These are phyloP conservation scores for Fusarium cicatricum DNA, from an alignment of 2,329 filamentous ascomycete genomes.

Conservation along the genomic window DNA sequence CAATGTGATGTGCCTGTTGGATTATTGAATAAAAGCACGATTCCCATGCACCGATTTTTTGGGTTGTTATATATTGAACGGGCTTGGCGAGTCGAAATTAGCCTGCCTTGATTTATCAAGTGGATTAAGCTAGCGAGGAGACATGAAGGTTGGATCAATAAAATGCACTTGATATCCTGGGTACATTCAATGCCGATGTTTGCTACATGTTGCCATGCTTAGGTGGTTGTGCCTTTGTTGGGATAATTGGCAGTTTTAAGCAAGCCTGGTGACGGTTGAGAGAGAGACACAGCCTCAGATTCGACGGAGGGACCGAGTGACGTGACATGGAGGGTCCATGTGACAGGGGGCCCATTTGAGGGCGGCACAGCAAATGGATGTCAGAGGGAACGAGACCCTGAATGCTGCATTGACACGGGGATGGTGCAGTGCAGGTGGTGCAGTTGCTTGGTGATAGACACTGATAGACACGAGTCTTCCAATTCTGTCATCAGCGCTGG, in stretches of 20 bases:
- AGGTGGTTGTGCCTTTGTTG: no score
- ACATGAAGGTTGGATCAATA: not conserved
- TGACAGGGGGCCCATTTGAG: not conserved
- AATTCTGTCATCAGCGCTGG: no score
- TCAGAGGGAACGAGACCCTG: no score
- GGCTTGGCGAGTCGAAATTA: not conserved
- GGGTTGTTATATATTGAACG: no score
- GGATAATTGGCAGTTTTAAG: not conserved
- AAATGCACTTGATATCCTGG: not conserved
- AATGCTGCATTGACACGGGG: constrained; percentile 1
- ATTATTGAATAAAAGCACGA: not conserved
- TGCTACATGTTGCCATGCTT: not conserved
- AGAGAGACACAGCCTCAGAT: constrained; percentile 25
- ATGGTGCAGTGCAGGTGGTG: no score
- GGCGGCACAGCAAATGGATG: no score
- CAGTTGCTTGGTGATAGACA: no score
- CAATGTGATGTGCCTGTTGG: not conserved
- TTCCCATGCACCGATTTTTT: not conserved
- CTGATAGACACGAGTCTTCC: no score
- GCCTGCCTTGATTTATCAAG: no score
- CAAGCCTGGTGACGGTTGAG: not conserved
- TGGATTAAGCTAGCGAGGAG: not conserved
- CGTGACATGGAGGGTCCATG: constrained; percentile 21
- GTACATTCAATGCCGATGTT: not conserved
- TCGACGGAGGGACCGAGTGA: constrained; percentile 30